phyloP scores from a whole-genome alignment of 495 filamentous ascomycete genomes.

The Echria macrotheca region DNA sequence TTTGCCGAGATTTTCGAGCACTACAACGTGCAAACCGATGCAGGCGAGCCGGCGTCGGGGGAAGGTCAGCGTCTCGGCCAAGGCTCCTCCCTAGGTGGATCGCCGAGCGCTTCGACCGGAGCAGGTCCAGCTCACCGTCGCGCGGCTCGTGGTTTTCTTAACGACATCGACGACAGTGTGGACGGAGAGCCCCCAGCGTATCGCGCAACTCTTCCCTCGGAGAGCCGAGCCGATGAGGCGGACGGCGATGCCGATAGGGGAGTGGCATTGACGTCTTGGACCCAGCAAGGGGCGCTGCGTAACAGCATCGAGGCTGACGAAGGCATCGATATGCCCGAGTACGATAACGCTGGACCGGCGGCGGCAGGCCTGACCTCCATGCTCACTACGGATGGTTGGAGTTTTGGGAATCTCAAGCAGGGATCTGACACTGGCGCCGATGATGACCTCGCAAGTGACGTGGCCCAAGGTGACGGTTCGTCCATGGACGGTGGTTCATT shows the following conservation, averaged over 20 bases:
- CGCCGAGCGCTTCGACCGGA: constrained; percentile 76
- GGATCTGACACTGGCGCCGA: constrained; percentile 18
- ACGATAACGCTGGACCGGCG: constrained; percentile 21
- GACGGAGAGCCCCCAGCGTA: constrained; percentile 19
- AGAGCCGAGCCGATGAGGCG: constrained; percentile 9
- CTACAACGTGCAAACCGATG: constrained; percentile 36
- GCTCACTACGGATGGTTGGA: constrained; percentile 29
- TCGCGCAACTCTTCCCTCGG: constrained; percentile 8
- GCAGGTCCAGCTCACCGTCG: constrained; percentile 66
- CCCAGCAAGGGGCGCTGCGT: no score
- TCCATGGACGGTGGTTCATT: constrained; percentile 14
- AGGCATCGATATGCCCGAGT: constrained; percentile 21
- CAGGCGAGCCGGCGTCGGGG: constrained; percentile 57
- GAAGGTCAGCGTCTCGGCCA: constrained; percentile 79
- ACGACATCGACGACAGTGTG: constrained; percentile 7
- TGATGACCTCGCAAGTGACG: constrained; percentile 34
- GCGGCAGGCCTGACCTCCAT: constrained; percentile 24
- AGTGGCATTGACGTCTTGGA: constrained; percentile 8
- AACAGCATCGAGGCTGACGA: constrained; percentile 42
- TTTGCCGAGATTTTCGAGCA: constrained; percentile 64
- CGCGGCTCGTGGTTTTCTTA: constrained; percentile 55
- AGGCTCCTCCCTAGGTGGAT: constrained; percentile 76
- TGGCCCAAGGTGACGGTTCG: constrained; percentile 31
- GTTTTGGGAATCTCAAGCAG: constrained; percentile 25
- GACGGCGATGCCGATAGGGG: constrained; percentile 6